Conservation (phyloP, 768 basidiomycete species). For the Boletus sp. region DNA sequence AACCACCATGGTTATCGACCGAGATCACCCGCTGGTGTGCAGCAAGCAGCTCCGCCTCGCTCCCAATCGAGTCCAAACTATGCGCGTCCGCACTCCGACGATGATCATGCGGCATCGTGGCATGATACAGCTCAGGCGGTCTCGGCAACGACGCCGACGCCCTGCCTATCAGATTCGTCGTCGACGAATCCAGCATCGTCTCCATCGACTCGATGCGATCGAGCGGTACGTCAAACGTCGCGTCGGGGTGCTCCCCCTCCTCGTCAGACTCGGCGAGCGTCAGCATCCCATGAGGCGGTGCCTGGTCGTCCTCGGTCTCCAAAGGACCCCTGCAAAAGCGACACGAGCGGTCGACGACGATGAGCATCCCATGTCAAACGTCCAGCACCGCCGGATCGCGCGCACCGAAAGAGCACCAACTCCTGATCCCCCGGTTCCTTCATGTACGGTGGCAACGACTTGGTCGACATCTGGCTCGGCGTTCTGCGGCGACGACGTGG, state of each 20-base stretch:
- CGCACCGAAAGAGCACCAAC: conserved; percentile 62
- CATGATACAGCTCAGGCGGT: conserved; percentile 12
- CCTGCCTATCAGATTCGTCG: conserved; percentile 21
- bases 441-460: conserved; percentile 74
- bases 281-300: conserved; percentile 11
- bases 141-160: conserved; percentile 6
- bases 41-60: conserved; percentile 21
- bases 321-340: conserved; percentile 21
- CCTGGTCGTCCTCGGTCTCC: conserved; percentile 24
- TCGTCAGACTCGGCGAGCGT: conserved; percentile 23
- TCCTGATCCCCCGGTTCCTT: conserved; percentile 85
- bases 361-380: background rate
- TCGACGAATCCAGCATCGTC: conserved; percentile 20
- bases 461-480: conserved; percentile 78
- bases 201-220: conserved; percentile 26
- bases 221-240: conserved; percentile 19
- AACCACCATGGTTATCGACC: conserved; percentile 26
- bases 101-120: background rate
- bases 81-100: conserved; percentile 16
- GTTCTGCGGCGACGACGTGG: conserved; percentile 48
- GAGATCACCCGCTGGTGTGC: conserved; percentile 16
- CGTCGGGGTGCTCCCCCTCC: conserved; percentile 19
- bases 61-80: conserved; percentile 24
- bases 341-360: background rate
- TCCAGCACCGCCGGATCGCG: background rate